Base-by-base conservation (phyloP, 805 yeast genomes). In the Nadsonia fulvescens region DNA sequence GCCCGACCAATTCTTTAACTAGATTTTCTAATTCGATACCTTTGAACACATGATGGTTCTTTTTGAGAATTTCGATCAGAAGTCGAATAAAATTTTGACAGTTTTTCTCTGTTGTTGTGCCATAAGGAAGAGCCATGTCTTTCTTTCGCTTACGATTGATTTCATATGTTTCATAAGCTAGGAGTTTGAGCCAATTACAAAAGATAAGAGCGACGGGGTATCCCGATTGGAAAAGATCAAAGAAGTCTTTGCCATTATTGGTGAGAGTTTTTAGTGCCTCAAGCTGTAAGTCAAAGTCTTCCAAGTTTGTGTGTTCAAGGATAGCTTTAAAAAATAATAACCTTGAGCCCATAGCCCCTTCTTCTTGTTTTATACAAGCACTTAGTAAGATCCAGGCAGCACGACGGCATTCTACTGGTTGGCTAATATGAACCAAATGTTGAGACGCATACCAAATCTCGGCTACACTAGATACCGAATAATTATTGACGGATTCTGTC, bases 391-490 rank as follows among this genome's bases (percentile, higher is more conserved):
- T 45, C 17, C 77, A 45, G 0, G 71, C 70, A 1, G 63, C 60
- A 16, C 60, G 47, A 14, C 72, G 49, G 3, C 55, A 45, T 10
- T 48, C 53, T 1, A 44, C 30, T 12, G 38, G 39, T n/a, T 43
- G 45, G 16, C 39, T 43, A 3, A 44, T 42, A 5, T 52, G 51
- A 26, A 76, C 56, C 43, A 72, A 47, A 26, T 60, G 65, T 32
- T 63, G 53, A 0, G 74, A 71, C 27, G 69, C 49, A 43, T 71
- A 67, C 93, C 93, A 79, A 2, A 78, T 56, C 34, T 75, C 82
- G 0, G 78, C 70, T 4, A 77, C 57, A 3, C 74, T 62, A 1
- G 71, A 56, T 3, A 69, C 58, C 3, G 70, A 53, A 25, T 58
- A 59, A 24, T 58, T 62, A 12, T 59, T 59, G 2, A 78, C 46